Evolutionary conservation across 805 yeast genomes (phyloP), one percentile per base, ranked within the genome.

Genomic region (Candida verbasci): DNA sequence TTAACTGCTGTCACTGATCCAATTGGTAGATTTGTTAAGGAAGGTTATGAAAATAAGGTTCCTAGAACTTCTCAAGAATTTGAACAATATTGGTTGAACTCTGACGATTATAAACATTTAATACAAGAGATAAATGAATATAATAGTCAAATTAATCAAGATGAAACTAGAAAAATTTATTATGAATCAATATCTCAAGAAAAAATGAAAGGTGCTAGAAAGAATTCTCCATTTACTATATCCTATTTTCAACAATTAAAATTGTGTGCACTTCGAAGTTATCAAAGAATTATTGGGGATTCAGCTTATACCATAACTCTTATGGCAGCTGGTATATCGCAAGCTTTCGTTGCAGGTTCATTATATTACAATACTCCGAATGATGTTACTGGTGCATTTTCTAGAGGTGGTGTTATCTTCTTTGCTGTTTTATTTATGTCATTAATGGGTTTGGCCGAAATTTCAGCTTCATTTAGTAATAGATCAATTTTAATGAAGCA

Each of bases 1-100:
- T 59, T 81, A 48, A 81, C 86, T 2, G 76, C 86, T 1, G 68
- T 81, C 9, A 79, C 88, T 8, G 82, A 79, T 53, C 85, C 86
- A 7, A 60, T 62, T 5, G 87, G 81, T 35, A 69, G 88, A 52
- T 58, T 47, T 40, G 52, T 74, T 2, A 58, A 58, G 36, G 50
- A 59, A 17, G 86, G 83, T 1, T 64, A 42, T 47, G 80, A 72
- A 40, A 47, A 60, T 27, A 53, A 52, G 38, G 80, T 81, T 16
- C 93, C 93, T 5, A 58, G 60, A 16, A 74, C 80, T 8, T 74
- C 87, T 0, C 67, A 62, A 17, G 86, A 82, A 48, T 82, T 83
- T 68, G 75, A 70, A 41, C 55, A 53, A 6, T 65, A 68, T 46
- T 83, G 89, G 91, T 49, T 53, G 29, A 50, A 61, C 2, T 78